These are phyloP conservation scores for Phytophthora brassicae DNA, from an alignment of 352 stramenopile species.

Conservation along the genomic window DNA sequence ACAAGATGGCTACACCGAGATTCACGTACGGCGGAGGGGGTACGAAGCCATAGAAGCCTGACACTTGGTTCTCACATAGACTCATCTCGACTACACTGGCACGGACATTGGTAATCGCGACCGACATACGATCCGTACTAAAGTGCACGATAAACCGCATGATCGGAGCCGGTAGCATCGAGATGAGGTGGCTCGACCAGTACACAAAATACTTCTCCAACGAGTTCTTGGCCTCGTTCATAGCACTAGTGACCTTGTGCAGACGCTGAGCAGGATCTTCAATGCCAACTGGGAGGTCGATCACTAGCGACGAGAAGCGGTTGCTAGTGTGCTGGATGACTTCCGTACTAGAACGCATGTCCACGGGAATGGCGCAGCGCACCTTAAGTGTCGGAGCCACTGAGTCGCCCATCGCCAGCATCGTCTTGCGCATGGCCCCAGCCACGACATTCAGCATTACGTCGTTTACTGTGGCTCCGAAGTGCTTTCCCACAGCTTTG, in stretches of 20 bases:
- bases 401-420: constrained; percentile 38
- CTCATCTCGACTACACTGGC: constrained; percentile 50
- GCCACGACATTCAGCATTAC: constrained; percentile 81
- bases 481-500: constrained; percentile 73
- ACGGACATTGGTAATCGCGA: constrained; percentile 73
- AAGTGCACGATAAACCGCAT: constrained; percentile 61
- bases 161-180: constrained; percentile 52
- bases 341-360: constrained; percentile 75
- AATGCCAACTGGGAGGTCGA: constrained; percentile 72
- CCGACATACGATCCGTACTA: constrained; percentile 55
- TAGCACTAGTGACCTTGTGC: constrained; percentile 42
- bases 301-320: constrained; percentile 76
- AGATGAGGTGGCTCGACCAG: constrained; percentile 52
- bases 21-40: constrained; percentile 81
- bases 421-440: constrained; percentile 71
- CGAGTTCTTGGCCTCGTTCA: constrained; percentile 81
- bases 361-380: constrained; percentile 72
- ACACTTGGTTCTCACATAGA: constrained; percentile 55
- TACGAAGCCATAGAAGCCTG: constrained; percentile 74
- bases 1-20: constrained; percentile 73
- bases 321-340: constrained; percentile 65
- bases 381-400: constrained; percentile 56
- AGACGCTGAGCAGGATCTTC: constrained; percentile 54
- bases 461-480: constrained; percentile 74
- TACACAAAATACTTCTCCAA: constrained; percentile 82